phyloP scores from a whole-genome alignment of 495 filamentous ascomycete genomes.

The Clavariopsis aquatica region DNA sequence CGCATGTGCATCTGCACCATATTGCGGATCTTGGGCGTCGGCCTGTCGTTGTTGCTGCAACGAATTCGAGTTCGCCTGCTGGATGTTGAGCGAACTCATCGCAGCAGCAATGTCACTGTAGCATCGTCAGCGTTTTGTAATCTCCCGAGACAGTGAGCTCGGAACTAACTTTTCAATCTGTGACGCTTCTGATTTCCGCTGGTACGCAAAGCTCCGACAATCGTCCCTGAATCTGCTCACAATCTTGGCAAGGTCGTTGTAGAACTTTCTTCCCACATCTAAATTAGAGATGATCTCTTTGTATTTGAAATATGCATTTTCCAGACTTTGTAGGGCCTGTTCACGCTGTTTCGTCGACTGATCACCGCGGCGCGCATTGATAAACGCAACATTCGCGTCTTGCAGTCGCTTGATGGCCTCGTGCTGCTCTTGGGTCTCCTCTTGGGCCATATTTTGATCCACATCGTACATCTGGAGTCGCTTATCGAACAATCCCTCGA shows the following conservation, averaged over 20 bases:
- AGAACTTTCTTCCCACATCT: constrained; percentile 89
- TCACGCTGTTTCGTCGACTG: constrained; percentile 76
- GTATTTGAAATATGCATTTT: constrained; percentile 92
- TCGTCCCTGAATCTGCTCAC: constrained; percentile 77
- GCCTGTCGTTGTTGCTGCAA: constrained; percentile 44
- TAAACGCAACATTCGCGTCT: constrained; percentile 77
- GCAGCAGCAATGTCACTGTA: constrained; percentile 63
- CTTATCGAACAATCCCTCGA: constrained; percentile 86
- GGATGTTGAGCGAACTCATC: constrained; percentile 63
- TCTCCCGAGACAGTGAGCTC: background rate
- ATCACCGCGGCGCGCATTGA: constrained; percentile 68
- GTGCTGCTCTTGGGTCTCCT: constrained; percentile 77
- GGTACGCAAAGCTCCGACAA: constrained; percentile 73
- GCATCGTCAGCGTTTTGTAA: constrained; percentile 24
- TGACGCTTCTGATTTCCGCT: constrained; percentile 76
- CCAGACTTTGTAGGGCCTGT: constrained; percentile 79
- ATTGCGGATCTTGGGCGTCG: constrained; percentile 39
- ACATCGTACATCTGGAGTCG: constrained; percentile 76
- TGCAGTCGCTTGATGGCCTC: constrained; percentile 65
- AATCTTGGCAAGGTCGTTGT: constrained; percentile 90
- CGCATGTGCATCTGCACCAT: constrained; percentile 27
- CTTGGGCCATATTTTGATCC: constrained; percentile 66
- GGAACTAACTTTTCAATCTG: constrained; percentile 67
- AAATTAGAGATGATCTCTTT: constrained; percentile 90
- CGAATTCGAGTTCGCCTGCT: constrained; percentile 45